A percentile compares a stretch with the other conserved stretches of the same genome.
Evolutionary conservation across 2,329 filamentous ascomycete species (phyloP).

Genomic region (Fusarium xylarioides): DNA sequence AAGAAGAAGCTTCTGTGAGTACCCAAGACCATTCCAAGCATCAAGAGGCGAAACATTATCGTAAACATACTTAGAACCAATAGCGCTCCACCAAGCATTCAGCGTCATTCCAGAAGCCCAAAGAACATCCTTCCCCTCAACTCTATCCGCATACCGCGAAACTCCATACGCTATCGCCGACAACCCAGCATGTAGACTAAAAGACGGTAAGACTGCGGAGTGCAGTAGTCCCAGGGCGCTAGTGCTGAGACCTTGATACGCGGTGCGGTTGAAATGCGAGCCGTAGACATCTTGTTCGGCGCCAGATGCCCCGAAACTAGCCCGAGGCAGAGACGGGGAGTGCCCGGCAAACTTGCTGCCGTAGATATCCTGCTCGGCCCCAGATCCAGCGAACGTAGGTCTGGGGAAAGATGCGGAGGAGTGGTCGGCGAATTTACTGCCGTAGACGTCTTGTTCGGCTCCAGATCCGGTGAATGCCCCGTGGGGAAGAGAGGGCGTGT

Average conservation of each 20-base stretch:
- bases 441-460: slow-evolving; percentile 8
- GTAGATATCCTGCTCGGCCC: slow-evolving; percentile 5
- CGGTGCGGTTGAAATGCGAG: slow-evolving; percentile 10
- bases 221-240: slow-evolving; percentile 10
- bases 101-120: slow-evolving; percentile 20
- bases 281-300: slow-evolving; percentile 12
- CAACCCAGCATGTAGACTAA: slow-evolving; percentile 3
- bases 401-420: not conserved
- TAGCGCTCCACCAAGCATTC: slow-evolving; percentile 23
- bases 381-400: not conserved
- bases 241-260: slow-evolving; percentile 1
- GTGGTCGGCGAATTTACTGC: not conserved
- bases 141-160: slow-evolving; percentile 1
- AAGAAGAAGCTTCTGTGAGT: slow-evolving; percentile 8
- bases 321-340: not conserved
- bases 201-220: slow-evolving; percentile 2
- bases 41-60: not conserved
- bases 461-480: not conserved
- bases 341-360: not conserved
- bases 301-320: not conserved
- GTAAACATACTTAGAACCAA: not conserved
- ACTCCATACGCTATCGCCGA: slow-evolving; percentile 1
- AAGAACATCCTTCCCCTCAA: slow-evolving; percentile 13
- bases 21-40: not conserved
- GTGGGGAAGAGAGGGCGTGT: not conserved